Base-by-base conservation (phyloP, 106 monocot species). In the Chionographis japonica region DNA sequence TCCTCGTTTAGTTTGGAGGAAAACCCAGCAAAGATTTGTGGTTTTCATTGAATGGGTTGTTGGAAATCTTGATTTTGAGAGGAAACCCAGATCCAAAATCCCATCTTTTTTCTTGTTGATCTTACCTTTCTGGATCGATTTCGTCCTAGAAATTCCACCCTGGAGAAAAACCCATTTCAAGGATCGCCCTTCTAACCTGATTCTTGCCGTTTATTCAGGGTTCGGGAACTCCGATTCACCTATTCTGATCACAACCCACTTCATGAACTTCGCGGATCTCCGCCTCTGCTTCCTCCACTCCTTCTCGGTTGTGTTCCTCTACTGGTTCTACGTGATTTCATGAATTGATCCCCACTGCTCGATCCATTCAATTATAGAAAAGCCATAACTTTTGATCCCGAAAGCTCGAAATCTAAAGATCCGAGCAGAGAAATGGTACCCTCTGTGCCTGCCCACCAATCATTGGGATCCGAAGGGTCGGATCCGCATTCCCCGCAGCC, bases 311-410 rank as follows among this genome's bases (percentile, higher is more conserved):
- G 86, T 87, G 2, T 81, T 87, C 63, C 84, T 91, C 67, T 87
- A 91, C 86, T 87, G 84, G 81, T 91, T 91, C 79, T 91, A 91
- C 80, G 78, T 78, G 4, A 67, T 92, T 74, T 92, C 92, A 60
- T 92, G 83, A 92, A 60, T 41, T 79, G 63, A 68, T 2, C 35
- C 17, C 14, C n/a, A 16, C 37, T 43, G 15, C 14, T 52, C 46
- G 46, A 46, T 10, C 8, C 46, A 46, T 46, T 36, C 46, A 8
- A 60, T 8, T 36, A 37, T 12, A 2, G 27, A 12, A 4, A 35
- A 12, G 37, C 7, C 51, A 41, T 3, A 42, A 27, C 2, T 13
- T 19, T 27, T 12, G n/a, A 17, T 58, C 39, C 7, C 16, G 53
- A 11, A 10, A 49, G 56, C 38, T 70, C 63, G 11, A 55, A 27